phyloP scores from a whole-genome alignment of 2,329 filamentous ascomycete species.

The Davidsoniella eucalypti region DNA sequence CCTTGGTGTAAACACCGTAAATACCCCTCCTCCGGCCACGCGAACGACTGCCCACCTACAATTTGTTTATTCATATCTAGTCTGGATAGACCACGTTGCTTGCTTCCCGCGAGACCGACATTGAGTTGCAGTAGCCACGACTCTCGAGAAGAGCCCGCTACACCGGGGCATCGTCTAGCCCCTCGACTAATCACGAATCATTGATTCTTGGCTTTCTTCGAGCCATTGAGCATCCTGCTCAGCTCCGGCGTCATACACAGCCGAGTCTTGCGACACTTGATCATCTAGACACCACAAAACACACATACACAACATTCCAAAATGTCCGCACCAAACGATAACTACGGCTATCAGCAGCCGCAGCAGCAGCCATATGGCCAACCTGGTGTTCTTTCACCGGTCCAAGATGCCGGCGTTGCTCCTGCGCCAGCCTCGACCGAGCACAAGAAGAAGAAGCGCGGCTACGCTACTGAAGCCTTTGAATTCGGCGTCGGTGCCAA shows the following conservation, averaged over 20 bases:
- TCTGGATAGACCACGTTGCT: no score
- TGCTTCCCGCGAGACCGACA: no score
- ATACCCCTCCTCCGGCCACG: no score
- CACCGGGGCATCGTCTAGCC: background rate
- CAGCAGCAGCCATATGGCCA: slow-evolving; percentile 21
- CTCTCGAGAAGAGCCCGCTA: background rate
- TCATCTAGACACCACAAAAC: no score
- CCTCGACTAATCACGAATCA: background rate
- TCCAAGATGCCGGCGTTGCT: slow-evolving; percentile 15
- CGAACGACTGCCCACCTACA: no score
- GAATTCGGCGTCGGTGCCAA: slow-evolving; percentile 84
- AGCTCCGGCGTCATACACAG: slow-evolving; percentile 17
- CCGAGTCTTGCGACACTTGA: no score
- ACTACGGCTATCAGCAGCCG: slow-evolving; percentile 34
- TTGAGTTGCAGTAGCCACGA: no score
- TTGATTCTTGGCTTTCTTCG: background rate
- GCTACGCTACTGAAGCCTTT: slow-evolving; percentile 87
- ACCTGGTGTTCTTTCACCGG: slow-evolving; percentile 17
- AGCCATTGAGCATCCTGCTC: slow-evolving; percentile 13
- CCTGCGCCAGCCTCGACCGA: slow-evolving; percentile 19
- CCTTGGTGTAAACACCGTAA: no score
- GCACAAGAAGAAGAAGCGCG: slow-evolving; percentile 74
- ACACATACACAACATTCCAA: background rate
- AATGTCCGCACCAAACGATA: slow-evolving; percentile 37
- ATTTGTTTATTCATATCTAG: no score